phyloP scores from a whole-genome alignment of 345 rosid genomes.

The Rhizophora apiculata region DNA sequence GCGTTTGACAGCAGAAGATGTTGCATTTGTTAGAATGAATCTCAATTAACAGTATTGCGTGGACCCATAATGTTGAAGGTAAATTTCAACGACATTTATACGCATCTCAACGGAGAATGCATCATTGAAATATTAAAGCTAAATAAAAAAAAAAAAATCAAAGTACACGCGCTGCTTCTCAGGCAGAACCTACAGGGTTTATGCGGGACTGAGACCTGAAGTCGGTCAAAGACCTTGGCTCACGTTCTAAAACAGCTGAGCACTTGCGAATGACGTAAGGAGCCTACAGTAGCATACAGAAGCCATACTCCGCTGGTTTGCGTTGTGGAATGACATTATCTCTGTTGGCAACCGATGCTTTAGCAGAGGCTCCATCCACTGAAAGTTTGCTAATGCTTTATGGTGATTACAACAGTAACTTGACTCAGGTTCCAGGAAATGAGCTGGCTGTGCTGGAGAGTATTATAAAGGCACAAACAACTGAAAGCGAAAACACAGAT shows the following conservation, averaged over 20 bases:
- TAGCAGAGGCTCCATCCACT: not conserved
- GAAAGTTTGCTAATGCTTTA: not conserved
- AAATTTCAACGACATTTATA: not conserved
- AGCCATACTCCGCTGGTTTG: not conserved
- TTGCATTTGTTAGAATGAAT: too few relatives aligned
- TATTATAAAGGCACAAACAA: constrained; percentile 89
- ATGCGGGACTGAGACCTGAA: not conserved
- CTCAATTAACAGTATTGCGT: too few relatives aligned
- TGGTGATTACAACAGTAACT: not conserved
- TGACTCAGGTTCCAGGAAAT: constrained; percentile 54
- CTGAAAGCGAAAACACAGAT: constrained; percentile 88
- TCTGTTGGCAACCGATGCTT: not conserved
- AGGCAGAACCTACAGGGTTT: constrained; percentile 1
- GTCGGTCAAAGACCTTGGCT: not conserved
- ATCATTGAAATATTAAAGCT: not conserved
- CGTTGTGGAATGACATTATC: not conserved
- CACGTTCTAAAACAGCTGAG: constrained; percentile 10
- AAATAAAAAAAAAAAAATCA: not conserved
- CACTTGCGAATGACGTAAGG: constrained; percentile 1
- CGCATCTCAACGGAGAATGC: constrained; percentile 1
- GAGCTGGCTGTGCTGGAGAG: constrained; percentile 57
- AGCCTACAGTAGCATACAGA: not conserved
- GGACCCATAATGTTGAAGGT: too few relatives aligned
- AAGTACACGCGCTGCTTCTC: not conserved
- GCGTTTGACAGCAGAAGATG: too few relatives aligned